Conservation (phyloP, 495 filamentous ascomycete genomes). For the Penicillium pulvis region DNA sequence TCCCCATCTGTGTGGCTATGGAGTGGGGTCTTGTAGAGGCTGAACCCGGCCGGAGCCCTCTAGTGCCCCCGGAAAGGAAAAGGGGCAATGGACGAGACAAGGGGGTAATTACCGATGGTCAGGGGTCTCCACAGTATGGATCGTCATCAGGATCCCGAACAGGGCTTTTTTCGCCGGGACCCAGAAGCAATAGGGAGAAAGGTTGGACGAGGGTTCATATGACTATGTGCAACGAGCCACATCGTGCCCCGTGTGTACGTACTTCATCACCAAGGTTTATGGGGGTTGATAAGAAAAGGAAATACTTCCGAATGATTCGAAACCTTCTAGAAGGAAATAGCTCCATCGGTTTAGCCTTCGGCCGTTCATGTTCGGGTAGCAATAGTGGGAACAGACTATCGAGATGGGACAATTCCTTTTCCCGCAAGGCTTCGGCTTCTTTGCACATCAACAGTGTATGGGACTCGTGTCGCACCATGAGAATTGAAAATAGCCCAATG, state of each 20-base stretch:
- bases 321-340: slow-evolving; percentile 30
- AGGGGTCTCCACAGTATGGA: slow-evolving; percentile 18
- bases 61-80: slow-evolving; percentile 19
- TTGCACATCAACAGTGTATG: not conserved
- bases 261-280: not conserved
- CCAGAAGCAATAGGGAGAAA: not conserved
- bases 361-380: slow-evolving; percentile 19
- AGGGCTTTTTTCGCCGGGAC: not conserved
- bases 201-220: slow-evolving; percentile 4
- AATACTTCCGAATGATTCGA: slow-evolving; percentile 12
- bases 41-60: slow-evolving; percentile 21
- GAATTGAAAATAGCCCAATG: slow-evolving; percentile 8
- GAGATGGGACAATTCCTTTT: slow-evolving; percentile 23
- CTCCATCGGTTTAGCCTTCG: slow-evolving; percentile 20
- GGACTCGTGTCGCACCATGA: slow-evolving; percentile 28
- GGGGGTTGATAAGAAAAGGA: not conserved
- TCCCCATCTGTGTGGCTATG: slow-evolving; percentile 30
- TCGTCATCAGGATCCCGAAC: slow-evolving; percentile 9
- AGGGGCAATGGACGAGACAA: slow-evolving; percentile 19
- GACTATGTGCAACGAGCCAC: slow-evolving; percentile 9
- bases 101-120: slow-evolving; percentile 28
- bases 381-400: slow-evolving; percentile 30
- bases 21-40: slow-evolving; percentile 27
- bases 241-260: slow-evolving; percentile 13
- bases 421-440: not conserved